A percentile compares a stretch with the other conserved stretches of the same genome.
phyloP scores from a whole-genome alignment of 2,329 filamentous ascomycete genomes.

The Cladosporium sp. region DNA sequence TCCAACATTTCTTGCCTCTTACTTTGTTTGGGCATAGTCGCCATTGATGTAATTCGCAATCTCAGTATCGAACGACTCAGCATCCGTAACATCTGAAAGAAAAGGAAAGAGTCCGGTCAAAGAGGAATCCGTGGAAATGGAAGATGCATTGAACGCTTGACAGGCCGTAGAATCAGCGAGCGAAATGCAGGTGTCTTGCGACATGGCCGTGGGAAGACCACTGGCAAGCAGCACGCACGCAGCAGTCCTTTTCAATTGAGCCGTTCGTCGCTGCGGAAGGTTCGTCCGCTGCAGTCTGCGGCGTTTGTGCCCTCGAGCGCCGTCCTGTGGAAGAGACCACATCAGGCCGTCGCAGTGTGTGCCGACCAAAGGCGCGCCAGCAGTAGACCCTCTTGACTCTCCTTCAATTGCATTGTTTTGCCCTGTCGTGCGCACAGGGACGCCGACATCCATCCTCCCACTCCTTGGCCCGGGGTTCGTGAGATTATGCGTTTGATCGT shows the following conservation, averaged over 20 bases:
- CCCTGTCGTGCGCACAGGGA: constrained; percentile 6
- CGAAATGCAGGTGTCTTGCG: constrained; percentile 58
- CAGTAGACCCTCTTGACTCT: background rate
- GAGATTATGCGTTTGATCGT: constrained; percentile 9
- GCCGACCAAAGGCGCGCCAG: background rate
- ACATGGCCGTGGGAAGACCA: constrained; percentile 23
- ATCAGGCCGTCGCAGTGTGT: constrained; percentile 4
- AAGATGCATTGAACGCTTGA: constrained; percentile 67
- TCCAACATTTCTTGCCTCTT: constrained; percentile 31
- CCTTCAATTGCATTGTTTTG: background rate
- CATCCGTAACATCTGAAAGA: constrained; percentile 73
- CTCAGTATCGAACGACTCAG: constrained; percentile 70
- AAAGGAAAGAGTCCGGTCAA: constrained; percentile 70
- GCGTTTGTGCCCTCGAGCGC: constrained; percentile 5
- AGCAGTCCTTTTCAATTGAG: constrained; percentile 16
- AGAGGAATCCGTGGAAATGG: constrained; percentile 60
- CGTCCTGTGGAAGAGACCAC: constrained; percentile 3
- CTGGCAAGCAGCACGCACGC: constrained; percentile 20
- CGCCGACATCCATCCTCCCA: constrained; percentile 8
- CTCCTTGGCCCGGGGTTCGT: background rate
- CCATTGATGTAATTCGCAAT: constrained; percentile 69
- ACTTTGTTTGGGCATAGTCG: constrained; percentile 76
- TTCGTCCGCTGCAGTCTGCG: constrained; percentile 3
- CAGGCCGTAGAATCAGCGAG: constrained; percentile 67
- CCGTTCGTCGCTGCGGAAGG: background rate